Evolutionary conservation across 345 rosid genomes (phyloP).

Genomic region (Populus tremula): DNA sequence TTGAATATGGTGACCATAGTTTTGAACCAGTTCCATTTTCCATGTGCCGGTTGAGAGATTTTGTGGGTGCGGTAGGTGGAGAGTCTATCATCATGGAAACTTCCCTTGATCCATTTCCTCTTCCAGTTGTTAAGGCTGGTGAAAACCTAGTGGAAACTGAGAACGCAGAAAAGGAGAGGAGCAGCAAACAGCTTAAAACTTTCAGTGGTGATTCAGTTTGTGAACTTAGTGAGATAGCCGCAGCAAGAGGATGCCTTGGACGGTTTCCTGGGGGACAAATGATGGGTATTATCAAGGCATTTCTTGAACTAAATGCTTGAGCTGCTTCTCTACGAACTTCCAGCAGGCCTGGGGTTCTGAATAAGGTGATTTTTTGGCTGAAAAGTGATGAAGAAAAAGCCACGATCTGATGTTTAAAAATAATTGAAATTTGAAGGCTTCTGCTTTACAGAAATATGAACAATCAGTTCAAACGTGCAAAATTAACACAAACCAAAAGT

Average conservation of each 20-base stretch:
- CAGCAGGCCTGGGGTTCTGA: neutral
- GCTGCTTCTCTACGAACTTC: neutral
- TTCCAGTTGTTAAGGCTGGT: constrained; percentile 50
- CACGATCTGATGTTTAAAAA: neutral
- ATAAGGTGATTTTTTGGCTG: neutral
- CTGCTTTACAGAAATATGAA: neutral
- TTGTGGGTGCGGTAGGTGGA: constrained; percentile 71
- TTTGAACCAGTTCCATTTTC: constrained; percentile 89
- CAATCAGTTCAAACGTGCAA: neutral
- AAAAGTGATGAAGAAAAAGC: neutral
- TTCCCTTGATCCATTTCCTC: constrained; percentile 81
- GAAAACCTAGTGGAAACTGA: constrained; percentile 38
- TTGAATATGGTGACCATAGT: constrained; percentile 96
- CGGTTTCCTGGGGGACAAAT: constrained; percentile 88
- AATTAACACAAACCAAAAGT: neutral
- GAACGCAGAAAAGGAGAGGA: constrained; percentile 12
- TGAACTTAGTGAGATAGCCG: constrained; percentile 70
- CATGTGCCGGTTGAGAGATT: constrained; percentile 66
- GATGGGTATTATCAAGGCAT: constrained; percentile 66
- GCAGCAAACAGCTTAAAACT: constrained; percentile 27
- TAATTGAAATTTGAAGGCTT: neutral
- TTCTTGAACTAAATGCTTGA: constrained; percentile 29
- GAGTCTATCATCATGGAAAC: constrained; percentile 49
- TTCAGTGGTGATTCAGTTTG: constrained; percentile 71
- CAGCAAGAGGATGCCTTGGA: constrained; percentile 90